Evolutionary conservation across 306 rosid genomes (phyloP).

Genomic region (Malus orientalis): DNA sequence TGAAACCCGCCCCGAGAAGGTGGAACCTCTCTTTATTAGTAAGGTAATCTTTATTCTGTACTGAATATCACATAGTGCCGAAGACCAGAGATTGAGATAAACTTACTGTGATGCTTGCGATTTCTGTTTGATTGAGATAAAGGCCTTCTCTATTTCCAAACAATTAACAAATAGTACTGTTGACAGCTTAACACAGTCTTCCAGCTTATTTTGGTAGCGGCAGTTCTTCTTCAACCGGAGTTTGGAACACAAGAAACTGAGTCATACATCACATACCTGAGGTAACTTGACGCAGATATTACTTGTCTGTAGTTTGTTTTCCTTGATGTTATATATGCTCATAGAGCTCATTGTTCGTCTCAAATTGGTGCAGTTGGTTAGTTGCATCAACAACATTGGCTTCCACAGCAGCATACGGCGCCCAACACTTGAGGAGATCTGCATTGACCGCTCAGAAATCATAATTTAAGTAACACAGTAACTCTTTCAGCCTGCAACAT

Average conservation of each 20-base stretch:
- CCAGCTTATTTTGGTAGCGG: constrained; percentile 73
- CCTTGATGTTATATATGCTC: neutral
- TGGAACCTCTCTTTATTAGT: constrained; percentile 84
- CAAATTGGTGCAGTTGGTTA: constrained; percentile 60
- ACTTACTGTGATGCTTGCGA: neutral
- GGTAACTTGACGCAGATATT: constrained; percentile 28
- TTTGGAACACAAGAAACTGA: constrained; percentile 74
- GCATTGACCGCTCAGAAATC: constrained; percentile 8
- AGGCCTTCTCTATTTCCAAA: constrained; percentile 1
- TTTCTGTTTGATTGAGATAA: neutral
- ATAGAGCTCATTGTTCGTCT: neutral
- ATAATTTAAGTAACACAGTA: neutral
- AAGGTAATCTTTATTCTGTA: constrained; percentile 45
- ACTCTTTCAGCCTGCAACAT: neutral
- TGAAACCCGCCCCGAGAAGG: constrained; percentile 59
- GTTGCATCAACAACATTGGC: constrained; percentile 79
- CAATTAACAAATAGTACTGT: constrained; percentile 7
- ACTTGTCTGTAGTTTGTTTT: neutral
- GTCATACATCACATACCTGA: constrained; percentile 50
- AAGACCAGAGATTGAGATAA: neutral
- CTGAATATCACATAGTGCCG: neutral
- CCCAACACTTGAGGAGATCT: constrained; percentile 37
- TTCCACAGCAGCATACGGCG: constrained; percentile 63
- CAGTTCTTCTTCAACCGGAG: constrained; percentile 85
- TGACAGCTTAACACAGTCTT: constrained; percentile 85